Evolutionary conservation across 805 yeast species (phyloP).

Genomic region (Ogataea methanolica): DNA sequence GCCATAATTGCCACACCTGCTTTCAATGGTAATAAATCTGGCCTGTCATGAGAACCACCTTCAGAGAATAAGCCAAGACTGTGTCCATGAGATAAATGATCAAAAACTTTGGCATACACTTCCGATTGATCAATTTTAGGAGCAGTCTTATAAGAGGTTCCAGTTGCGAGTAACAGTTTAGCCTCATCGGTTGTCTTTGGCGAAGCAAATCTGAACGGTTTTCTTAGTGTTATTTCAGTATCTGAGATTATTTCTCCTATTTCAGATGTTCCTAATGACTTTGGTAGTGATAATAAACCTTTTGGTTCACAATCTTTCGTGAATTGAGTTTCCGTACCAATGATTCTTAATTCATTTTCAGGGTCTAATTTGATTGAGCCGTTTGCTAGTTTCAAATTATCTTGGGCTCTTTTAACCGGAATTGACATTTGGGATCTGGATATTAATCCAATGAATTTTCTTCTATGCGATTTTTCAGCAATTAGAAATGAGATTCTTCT

Average conservation of each 20-base stretch:
- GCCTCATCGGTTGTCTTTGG: slow-evolving; percentile 37
- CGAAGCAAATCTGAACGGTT: slow-evolving; percentile 50
- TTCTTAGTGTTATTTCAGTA: slow-evolving; percentile 60
- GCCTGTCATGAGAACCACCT: slow-evolving; percentile 96
- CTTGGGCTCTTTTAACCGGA: slow-evolving; percentile 93
- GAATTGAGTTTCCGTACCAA: slow-evolving; percentile 66
- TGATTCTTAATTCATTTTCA: slow-evolving; percentile 38
- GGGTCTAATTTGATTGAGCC: slow-evolving; percentile 62
- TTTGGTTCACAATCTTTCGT: slow-evolving; percentile 54
- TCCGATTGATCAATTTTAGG: slow-evolving; percentile 79
- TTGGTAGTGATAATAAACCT: slow-evolving; percentile 75
- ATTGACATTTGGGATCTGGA: slow-evolving; percentile 76
- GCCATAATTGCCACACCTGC: slow-evolving; percentile 99
- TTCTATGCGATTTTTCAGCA: slow-evolving; percentile 47
- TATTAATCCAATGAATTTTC: slow-evolving; percentile 62
- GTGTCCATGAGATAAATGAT: slow-evolving; percentile 73
- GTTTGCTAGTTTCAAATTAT: slow-evolving; percentile 59
- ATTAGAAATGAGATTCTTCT: slow-evolving; percentile 49
- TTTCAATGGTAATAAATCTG: slow-evolving; percentile 85
- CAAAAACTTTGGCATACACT: slow-evolving; percentile 81
- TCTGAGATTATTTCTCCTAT: slow-evolving; percentile 66
- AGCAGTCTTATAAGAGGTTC: slow-evolving; percentile 66
- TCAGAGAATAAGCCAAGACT: slow-evolving; percentile 95
- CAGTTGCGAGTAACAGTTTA: slow-evolving; percentile 39
- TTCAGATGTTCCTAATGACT: slow-evolving; percentile 71